Evolutionary conservation across 805 yeast species (phyloP).

Genomic region (Candida manassasensis): DNA sequence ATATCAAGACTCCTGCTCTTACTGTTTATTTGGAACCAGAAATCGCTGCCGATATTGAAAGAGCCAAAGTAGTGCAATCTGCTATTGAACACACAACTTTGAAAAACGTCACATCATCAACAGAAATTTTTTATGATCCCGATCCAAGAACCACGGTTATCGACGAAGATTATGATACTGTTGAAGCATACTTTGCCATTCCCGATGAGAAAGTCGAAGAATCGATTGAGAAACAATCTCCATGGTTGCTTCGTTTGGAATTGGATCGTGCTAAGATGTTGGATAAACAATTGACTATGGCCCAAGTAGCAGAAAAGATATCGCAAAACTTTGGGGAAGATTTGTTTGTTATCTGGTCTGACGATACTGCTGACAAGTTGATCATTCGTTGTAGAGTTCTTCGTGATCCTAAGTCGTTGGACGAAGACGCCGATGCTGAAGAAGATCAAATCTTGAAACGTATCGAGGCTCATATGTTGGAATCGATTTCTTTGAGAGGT

Average conservation of each 20-base stretch:
- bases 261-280: slow-evolving; percentile 98
- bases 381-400: slow-evolving; percentile 97
- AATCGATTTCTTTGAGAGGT: slow-evolving; percentile 92
- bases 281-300: slow-evolving; percentile 96
- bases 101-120: slow-evolving; percentile 92
- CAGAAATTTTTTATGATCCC: slow-evolving; percentile 96
- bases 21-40: slow-evolving; percentile 86
- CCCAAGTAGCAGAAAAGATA: slow-evolving; percentile 95
- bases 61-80: slow-evolving; percentile 91
- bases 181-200: slow-evolving; percentile 93
- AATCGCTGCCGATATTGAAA: slow-evolving; percentile 82
- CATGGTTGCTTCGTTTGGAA: slow-evolving; percentile 95
- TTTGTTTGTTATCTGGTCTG: slow-evolving; percentile 96
- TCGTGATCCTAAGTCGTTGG: slow-evolving; percentile 89
- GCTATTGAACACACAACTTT: slow-evolving; percentile 95
- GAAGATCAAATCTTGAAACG: slow-evolving; percentile 95
- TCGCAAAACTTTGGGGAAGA: slow-evolving; percentile 91
- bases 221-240: slow-evolving; percentile 89
- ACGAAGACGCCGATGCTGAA: slow-evolving; percentile 91
- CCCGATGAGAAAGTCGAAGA: slow-evolving; percentile 97
- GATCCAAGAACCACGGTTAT: slow-evolving; percentile 97
- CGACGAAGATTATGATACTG: slow-evolving; percentile 95
- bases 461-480: slow-evolving; percentile 94
- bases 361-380: slow-evolving; percentile 95
- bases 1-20: slow-evolving; percentile 98